Evolutionary conservation across 1,284 basidiomycete species (phyloP).

Genomic region (Austropuccinia psidii): DNA sequence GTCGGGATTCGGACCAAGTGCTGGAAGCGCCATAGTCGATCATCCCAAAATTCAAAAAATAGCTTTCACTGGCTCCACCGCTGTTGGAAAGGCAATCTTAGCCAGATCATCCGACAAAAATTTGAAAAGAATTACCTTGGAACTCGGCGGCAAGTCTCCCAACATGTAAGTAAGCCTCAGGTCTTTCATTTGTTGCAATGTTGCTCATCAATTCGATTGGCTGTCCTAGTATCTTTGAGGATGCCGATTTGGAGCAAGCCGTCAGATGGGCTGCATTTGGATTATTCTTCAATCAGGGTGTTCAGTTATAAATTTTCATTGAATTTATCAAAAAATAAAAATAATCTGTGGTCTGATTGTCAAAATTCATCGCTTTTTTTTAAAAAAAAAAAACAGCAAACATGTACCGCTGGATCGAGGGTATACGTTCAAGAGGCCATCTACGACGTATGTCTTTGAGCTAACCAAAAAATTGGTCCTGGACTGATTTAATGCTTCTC

Average conservation of each 20-base stretch:
- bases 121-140: slow-evolving; percentile 84
- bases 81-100: slow-evolving; percentile 77
- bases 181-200: slow-evolving; percentile 26
- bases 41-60: slow-evolving; percentile 57
- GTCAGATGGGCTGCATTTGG: slow-evolving; percentile 72
- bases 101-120: slow-evolving; percentile 73
- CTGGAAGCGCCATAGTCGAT: slow-evolving; percentile 70
- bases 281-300: slow-evolving; percentile 56
- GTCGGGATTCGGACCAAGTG: slow-evolving; percentile 65
- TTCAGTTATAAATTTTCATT: slow-evolving; percentile 41
- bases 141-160: slow-evolving; percentile 86
- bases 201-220: slow-evolving; percentile 40
- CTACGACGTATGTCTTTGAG: slow-evolving; percentile 36
- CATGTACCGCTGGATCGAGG: slow-evolving; percentile 74
- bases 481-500: slow-evolving; percentile 29
- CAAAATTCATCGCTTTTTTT: background rate
- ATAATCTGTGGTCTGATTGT: slow-evolving; percentile 3
- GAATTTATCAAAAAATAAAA: background rate
- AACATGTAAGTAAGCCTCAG: slow-evolving; percentile 52
- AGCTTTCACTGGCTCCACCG: slow-evolving; percentile 59
- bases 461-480: background rate
- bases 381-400: slow-evolving; percentile 57
- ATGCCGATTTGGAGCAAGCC: slow-evolving; percentile 61
- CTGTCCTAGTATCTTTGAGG: slow-evolving; percentile 49
- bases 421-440: slow-evolving; percentile 71